Evolutionary conservation across 2,329 filamentous ascomycete genomes (phyloP), one percentile per base, ranked within the genome.

Genomic region (Basipetospora sp.): DNA sequence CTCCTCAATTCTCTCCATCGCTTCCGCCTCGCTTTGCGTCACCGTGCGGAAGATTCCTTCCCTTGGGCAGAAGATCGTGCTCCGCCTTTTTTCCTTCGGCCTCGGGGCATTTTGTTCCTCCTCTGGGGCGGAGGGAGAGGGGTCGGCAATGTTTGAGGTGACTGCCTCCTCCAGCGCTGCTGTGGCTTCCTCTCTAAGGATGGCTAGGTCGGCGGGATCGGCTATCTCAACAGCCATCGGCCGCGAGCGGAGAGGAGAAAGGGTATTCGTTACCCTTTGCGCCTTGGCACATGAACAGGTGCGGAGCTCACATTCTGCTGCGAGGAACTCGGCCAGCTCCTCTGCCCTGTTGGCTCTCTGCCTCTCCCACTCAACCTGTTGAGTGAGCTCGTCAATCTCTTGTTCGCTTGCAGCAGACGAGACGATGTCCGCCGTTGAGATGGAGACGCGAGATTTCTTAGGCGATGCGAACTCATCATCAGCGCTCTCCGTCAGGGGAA

Each of bases 251-350:
- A 51, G 60, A n/a, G 53, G 40, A 34, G 58, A 47, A 16, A 44
- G 31, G 20, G 50, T 43, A 48, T 53, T 58, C 9, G 51, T 50
- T 13, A 54, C 53, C 28, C 53, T 49, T 27, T 41, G 45, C 11
- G 46, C 45, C 40, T 62, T 68, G 42, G 61, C 68, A 50, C 76
- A 79, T 2, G 69, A 62, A 58, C 80, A 84, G 55, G 70, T 74
- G 33, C 69, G 67, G 45, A 86, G 68, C 35, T 74, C 67, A 53
- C 79, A 85, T 53, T 88, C 81, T 39, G 80, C 69, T 50, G 82
- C 73, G 52, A 87, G 63, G 54, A 84, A 87, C 22, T 86, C 78
- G 34, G 85, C 65, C 50, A 80, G 72, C 42, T 85, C 80, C 44
- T 79, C 65, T 0, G 80, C 78, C 6, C 78, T 70, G 43, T 80